Evolutionary conservation across 1,284 basidiomycete genomes (phyloP), one percentile per base, ranked within the genome.

Genomic region (Filobasidium uniguttulatum): DNA sequence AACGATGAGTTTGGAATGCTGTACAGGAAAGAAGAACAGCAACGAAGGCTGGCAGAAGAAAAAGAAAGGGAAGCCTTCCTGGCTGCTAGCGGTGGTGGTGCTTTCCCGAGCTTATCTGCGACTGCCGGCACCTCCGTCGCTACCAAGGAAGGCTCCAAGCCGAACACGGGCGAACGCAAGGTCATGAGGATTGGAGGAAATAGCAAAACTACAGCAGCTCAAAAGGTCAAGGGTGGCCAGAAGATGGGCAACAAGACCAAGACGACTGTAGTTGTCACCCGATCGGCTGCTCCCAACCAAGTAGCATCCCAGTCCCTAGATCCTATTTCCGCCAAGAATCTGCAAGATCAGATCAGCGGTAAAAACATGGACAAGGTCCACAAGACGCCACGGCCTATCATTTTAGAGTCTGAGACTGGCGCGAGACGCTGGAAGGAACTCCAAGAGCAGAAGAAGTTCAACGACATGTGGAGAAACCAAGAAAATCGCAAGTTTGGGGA

Each of bases 401-500:
- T 28, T 23, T 28, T 28, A 14, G 40, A 43, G 26, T 28, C 40
- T n/a, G 40, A 43, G 14, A 26, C 25, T 15, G 40, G 40, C 8
- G 40, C 22, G 20, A 12, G 26, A 15, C 40, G 40, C 3, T 43
- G 29, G 14, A 10, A 19, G 12, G 40, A 43, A 3, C 15, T 43
- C 15, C 40, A 43, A 19, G 40, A 43, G 8, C 12, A 26, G 40
- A 43, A 29, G 23, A 26, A 20, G 19, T 43, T 43, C 40, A 43
- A 43, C 40, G 40, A 43, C 25, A 43, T 43, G 40, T 43, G 40
- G 40, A 43, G 40, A 43, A 12, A 26, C 9, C 40, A 43, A 29
- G 40, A 43, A 19, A 14, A 15, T 3, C 23, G 40, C 8, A 12
- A 20, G 7, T 43, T 43, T n/a, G 40, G 40, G 6, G 40, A 43